Conservation (phyloP, 2,329 filamentous ascomycete species). For the Alternaria burnsii region DNA sequence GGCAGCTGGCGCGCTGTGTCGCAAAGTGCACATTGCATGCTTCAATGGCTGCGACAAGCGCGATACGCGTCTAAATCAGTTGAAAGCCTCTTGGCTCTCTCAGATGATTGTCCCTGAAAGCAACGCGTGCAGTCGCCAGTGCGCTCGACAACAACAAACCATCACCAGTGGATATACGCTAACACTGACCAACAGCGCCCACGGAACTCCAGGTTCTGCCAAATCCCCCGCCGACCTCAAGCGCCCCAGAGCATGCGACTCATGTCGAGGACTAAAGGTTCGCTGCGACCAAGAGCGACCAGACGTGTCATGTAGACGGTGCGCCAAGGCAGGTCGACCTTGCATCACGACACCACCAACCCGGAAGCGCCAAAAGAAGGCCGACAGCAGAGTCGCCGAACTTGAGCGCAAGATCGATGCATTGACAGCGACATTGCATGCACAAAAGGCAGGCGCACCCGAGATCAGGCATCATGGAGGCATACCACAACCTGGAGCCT, state of each 20-base stretch:
- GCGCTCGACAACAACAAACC: neutral
- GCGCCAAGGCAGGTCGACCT: slow-evolving; percentile 78
- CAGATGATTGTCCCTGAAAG: neutral
- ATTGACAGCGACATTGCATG: slow-evolving; percentile 79
- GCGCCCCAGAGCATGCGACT: slow-evolving; percentile 58
- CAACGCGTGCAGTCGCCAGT: neutral
- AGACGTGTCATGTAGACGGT: slow-evolving; percentile 69
- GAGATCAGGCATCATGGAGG: slow-evolving; percentile 34
- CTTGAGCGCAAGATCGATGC: slow-evolving; percentile 93
- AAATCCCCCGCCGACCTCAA: slow-evolving; percentile 53
- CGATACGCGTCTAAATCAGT: neutral
- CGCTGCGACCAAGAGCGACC: slow-evolving; percentile 81
- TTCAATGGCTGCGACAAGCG: neutral
- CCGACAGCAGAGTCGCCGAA: slow-evolving; percentile 86
- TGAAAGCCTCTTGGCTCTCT: neutral
- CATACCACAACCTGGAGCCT: slow-evolving; percentile 32
- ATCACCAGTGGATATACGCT: neutral
- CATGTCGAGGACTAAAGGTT: slow-evolving; percentile 64
- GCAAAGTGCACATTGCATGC: neutral
- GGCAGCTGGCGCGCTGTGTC: neutral
- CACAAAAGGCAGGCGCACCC: slow-evolving; percentile 51
- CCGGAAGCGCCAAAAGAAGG: slow-evolving; percentile 88
- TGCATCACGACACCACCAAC: slow-evolving; percentile 74
- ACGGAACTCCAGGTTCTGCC: slow-evolving; percentile 40
- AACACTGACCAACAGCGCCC: slow-evolving; percentile 26